phyloP scores from a whole-genome alignment of 495 filamentous ascomycete species.

The Annulohypoxylon moriforme region DNA sequence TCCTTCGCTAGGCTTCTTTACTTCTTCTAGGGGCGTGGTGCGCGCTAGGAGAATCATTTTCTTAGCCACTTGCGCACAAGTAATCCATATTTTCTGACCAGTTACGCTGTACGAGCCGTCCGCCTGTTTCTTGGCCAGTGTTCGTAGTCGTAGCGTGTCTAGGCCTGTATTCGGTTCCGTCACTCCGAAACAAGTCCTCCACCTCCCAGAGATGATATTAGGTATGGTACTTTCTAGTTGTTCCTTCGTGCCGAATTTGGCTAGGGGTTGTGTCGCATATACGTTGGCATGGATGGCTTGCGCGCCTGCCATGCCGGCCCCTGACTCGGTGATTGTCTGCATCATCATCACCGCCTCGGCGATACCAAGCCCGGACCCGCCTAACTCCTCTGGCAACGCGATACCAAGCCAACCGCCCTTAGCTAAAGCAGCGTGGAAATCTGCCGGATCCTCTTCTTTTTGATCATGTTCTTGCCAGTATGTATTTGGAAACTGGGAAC shows the following conservation, averaged over 20 bases:
- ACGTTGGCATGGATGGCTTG: constrained; percentile 80
- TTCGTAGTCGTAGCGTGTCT: constrained; percentile 76
- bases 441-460: constrained; percentile 73
- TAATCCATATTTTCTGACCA: constrained; percentile 88
- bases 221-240: constrained; percentile 72
- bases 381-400: constrained; percentile 76
- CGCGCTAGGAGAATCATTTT: constrained; percentile 84
- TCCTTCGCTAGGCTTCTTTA: constrained; percentile 73
- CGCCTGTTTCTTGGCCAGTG: constrained; percentile 63
- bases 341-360: constrained; percentile 88
- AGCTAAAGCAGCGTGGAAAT: constrained; percentile 79
- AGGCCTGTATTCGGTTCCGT: constrained; percentile 77
- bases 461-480: constrained; percentile 81
- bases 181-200: constrained; percentile 79
- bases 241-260: constrained; percentile 71
- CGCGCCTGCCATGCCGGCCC: constrained; percentile 81
- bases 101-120: constrained; percentile 69
- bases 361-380: constrained; percentile 80
- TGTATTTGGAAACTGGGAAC: constrained; percentile 68
- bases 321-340: constrained; percentile 81
- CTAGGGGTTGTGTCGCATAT: constrained; percentile 81
- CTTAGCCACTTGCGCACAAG: constrained; percentile 77
- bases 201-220: constrained; percentile 74
- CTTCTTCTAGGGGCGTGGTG: constrained; percentile 73
- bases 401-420: constrained; percentile 87